Conservation (phyloP, 805 yeast genomes). For the Candida xyloterini region DNA sequence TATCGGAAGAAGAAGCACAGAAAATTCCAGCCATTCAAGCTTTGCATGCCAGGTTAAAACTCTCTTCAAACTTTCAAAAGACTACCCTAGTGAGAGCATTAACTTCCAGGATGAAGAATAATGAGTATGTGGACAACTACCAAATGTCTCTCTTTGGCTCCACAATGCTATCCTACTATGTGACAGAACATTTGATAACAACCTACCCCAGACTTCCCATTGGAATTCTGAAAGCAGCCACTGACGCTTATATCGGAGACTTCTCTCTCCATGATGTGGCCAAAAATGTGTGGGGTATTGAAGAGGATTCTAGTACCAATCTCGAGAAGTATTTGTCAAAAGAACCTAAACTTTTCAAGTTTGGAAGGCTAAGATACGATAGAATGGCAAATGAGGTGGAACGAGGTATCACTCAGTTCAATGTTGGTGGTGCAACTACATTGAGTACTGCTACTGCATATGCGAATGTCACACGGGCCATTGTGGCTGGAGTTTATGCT, state of each 20-base stretch:
- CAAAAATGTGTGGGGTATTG: conserved; percentile 79
- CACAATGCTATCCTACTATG: conserved; percentile 69
- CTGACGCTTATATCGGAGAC: conserved; percentile 70
- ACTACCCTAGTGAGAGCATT: conserved; percentile 79
- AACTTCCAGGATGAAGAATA: conserved; percentile 45
- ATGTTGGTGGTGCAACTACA: conserved; percentile 29
- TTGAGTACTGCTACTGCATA: conserved; percentile 38
- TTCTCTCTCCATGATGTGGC: conserved; percentile 66
- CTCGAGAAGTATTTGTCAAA: conserved; percentile 65
- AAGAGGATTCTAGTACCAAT: conserved; percentile 62
- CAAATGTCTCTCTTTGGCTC: conserved; percentile 84
- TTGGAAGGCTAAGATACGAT: conserved; percentile 63
- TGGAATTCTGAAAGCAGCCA: conserved; percentile 69
- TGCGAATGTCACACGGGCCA: conserved; percentile 75
- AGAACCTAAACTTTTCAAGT: conserved; percentile 62
- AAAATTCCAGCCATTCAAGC: conserved; percentile 73
- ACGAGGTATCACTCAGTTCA: conserved; percentile 41
- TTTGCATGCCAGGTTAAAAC: conserved; percentile 69
- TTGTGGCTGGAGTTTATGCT: conserved; percentile 79
- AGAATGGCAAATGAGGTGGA: conserved; percentile 49
- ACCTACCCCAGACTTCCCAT: conserved; percentile 90
- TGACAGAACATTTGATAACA: conserved; percentile 66
- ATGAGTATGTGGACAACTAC: conserved; percentile 62
- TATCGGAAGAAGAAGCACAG: conserved; percentile 50
- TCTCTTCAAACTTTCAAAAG: conserved; percentile 55